Evolutionary conservation across 805 yeast genomes (phyloP), one percentile per base, ranked within the genome.

Genomic region (Isabelozyma pseudorhagii): DNA sequence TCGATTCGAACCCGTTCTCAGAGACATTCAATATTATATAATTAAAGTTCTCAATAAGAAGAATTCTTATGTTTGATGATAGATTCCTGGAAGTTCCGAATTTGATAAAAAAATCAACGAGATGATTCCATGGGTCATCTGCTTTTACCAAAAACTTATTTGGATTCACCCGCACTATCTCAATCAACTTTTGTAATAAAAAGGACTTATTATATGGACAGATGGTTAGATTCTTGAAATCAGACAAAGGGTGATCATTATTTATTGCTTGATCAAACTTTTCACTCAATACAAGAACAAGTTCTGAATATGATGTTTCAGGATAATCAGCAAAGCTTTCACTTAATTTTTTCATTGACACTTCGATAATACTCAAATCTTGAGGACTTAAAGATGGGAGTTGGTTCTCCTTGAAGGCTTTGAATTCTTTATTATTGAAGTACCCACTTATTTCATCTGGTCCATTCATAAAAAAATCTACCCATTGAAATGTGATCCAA

Each of bases 401-500:
- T 51, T 53, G 48, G 4, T 55, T 52, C 6, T 63, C 69, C 6
- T 54, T 48, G 11, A 53, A 42, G 17, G 46, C 49, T 15, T 59
- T 61, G 41, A 53, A 53, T 7, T 53, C 55, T 39, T 61, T 63
- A 66, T 62, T 15, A 80, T 81, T 29, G 65, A 53, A 40, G 48
- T 45, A 46, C 10, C 63, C 66, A 53, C 66, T 63, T 46, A 51
- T 61, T 47, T 68, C 69, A 45, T 73, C 76, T 0, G 74, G 69
- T 0, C 93, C 93, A 59, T 83, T 75, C n/a, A 86, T 57, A 55
- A 72, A 87, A 58, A 83, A 87, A 49, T 87, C 83, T 45, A 85
- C 75, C 96, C 96, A 88, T 64, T 87, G 96, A 49, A 90, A 72
- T 0, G 96, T 79, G 4, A 80, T 75, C 74, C 74, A 74, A 17